Conservation (phyloP, 2,329 filamentous ascomycete genomes). For the Colletotrichum sp. region DNA sequence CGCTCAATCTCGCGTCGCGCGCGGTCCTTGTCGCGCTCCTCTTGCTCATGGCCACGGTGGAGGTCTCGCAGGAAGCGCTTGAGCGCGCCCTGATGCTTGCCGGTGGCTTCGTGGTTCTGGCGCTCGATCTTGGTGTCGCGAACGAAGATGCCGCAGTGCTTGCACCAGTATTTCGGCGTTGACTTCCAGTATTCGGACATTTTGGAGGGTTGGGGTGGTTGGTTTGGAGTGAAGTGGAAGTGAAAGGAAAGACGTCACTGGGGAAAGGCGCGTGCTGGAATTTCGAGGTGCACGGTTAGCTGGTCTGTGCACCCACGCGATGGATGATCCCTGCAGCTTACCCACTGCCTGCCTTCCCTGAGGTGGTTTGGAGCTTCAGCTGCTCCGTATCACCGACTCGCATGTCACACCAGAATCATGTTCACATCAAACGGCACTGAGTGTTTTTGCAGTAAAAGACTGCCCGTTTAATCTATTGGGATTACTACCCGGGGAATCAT, state of each 20-base stretch:
- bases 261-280: background rate
- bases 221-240: background rate
- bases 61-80: constrained; percentile 91
- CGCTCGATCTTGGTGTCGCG: constrained; percentile 92
- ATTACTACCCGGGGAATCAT: background rate
- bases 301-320: background rate
- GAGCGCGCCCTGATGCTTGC: constrained; percentile 81
- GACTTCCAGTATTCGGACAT: constrained; percentile 99
- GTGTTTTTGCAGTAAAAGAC: background rate
- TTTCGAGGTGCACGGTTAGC: background rate
- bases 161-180: constrained; percentile 97
- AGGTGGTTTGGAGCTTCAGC: background rate
- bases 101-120: constrained; percentile 86
- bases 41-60: constrained; percentile 81
- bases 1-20: constrained; percentile 86
- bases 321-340: background rate
- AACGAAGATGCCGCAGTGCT: constrained; percentile 89
- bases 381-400: background rate
- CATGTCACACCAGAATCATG: background rate
- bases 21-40: constrained; percentile 80
- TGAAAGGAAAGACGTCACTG: background rate
- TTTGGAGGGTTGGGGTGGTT: background rate
- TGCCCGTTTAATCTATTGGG: background rate
- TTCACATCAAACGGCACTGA: background rate
- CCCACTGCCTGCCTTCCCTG: background rate